A percentile compares a stretch with the other conserved stretches of the same genome.
These are phyloP conservation scores for Bacterosira constricta DNA, from an alignment of 108 stramenopile genomes.

Conservation along the genomic window DNA sequence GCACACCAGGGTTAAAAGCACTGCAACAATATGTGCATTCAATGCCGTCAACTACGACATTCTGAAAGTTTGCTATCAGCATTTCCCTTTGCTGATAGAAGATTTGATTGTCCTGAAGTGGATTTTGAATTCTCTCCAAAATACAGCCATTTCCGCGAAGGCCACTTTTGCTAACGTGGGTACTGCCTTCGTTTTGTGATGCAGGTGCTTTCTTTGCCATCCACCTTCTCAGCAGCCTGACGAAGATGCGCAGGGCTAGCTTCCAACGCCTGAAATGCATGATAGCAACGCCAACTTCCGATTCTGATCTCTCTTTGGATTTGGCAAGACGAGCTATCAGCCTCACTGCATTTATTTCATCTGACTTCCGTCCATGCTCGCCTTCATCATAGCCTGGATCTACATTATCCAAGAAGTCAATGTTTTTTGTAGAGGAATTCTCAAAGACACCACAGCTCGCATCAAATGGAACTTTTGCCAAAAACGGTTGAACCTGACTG, in stretches of 20 bases:
- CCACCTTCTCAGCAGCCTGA: background rate
- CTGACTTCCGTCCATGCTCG: slow-evolving; percentile 18
- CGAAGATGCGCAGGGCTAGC: background rate
- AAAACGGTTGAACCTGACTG: background rate
- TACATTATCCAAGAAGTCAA: slow-evolving; percentile 6
- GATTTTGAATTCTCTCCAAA: background rate
- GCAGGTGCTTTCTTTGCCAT: background rate
- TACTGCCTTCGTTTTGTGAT: background rate
- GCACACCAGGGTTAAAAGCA: background rate
- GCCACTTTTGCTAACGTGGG: background rate
- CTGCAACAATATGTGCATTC: slow-evolving; percentile 31
- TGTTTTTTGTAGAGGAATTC: background rate
- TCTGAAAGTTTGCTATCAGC: background rate
- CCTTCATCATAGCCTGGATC: slow-evolving; percentile 6
- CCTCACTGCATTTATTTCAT: slow-evolving; percentile 9
- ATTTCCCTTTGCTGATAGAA: background rate
- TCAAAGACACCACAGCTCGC: background rate
- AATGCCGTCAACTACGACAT: slow-evolving; percentile 17
- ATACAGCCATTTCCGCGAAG: background rate
- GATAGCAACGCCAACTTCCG: slow-evolving; percentile 7
- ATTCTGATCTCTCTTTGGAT: background rate
- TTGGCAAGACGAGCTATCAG: background rate
- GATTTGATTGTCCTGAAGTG: background rate
- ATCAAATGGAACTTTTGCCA: slow-evolving; percentile 9
- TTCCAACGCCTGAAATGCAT: slow-evolving; percentile 2